Base-by-base conservation (phyloP, 768 basidiomycete genomes). In the Russula abietina region DNA sequence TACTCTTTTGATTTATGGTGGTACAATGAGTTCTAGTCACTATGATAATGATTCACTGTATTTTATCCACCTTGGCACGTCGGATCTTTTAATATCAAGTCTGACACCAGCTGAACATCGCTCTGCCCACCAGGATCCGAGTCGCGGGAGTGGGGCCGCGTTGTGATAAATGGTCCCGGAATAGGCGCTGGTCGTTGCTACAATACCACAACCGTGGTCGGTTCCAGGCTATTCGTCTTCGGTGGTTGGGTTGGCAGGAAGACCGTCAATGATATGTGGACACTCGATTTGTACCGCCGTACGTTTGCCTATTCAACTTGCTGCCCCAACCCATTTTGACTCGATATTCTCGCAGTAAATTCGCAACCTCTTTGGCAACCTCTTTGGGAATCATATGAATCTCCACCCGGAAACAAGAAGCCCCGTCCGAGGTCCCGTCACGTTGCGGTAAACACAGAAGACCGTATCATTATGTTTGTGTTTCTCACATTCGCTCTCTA, bases 1-100 rank as follows among this genome's bases (percentile, higher is more conserved):
- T n/a, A n/a, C n/a, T 54, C 79, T 99, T 63, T 91, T 98, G 62
- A 88, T 98, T 4, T 99, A 96, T 96, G n/a, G 96, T 95, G 32
- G 97, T 98, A 2, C 97, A 33, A 33, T 94, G 4, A 95, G 92
- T 77, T 0, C 2, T 33, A 10, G 32, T 26, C 82, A 78, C 73
- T 76, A n/a, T 79, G 67, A 78, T 78, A 12, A 76, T 78, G 91
- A 97, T 73, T 88, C 85, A 0, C 77, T 98, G 48, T 98, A 98
- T 79, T 79, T 99, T 11, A 79, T 99, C 51, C 98, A 98, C 73
- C 82, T 98, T 39, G 87, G 96, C 96, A 72, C 69, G 90, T 79
- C 28, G 28, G 28, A 5, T 30, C 12, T 16, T 60, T 30, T 46
- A 16, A n/a, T 60, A 60, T 55, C n/a, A 38, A 38, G 36, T 16